Evolutionary conservation across 2,329 filamentous ascomycete genomes (phyloP).

Genomic region (Onygena corvina): DNA sequence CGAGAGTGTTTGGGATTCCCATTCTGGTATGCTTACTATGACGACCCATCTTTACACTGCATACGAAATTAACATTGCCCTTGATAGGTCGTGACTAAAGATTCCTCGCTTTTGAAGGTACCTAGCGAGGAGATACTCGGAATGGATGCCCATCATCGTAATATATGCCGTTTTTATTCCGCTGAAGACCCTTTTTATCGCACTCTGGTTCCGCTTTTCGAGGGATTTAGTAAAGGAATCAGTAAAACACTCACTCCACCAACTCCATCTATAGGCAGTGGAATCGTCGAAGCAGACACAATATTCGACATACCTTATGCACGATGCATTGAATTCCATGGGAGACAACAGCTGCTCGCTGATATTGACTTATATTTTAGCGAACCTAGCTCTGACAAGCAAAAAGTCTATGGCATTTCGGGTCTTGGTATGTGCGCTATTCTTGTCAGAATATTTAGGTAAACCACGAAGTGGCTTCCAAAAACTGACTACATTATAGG

Average conservation of each 20-base stretch:
- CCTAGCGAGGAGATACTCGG: slow-evolving; percentile 5
- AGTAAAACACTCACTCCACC: neutral
- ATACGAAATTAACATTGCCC: neutral
- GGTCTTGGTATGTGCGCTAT: slow-evolving; percentile 3
- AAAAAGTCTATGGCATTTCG: slow-evolving; percentile 6
- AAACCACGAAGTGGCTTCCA: too few relatives aligned
- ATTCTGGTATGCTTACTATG: neutral
- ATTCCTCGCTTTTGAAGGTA: slow-evolving; percentile 9
- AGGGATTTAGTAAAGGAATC: slow-evolving; percentile 5
- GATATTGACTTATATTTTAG: slow-evolving; percentile 3
- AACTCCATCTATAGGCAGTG: neutral
- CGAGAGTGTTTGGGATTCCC: neutral
- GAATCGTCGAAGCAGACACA: neutral
- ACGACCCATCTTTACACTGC: neutral
- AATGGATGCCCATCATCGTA: slow-evolving; percentile 9
- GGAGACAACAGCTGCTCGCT: slow-evolving; percentile 2
- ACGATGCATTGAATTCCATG: slow-evolving; percentile 6
- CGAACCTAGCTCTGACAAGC: neutral
- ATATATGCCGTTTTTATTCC: slow-evolving; percentile 11
- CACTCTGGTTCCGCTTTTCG: slow-evolving; percentile 4
- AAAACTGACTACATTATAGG: slow-evolving; percentile 2
- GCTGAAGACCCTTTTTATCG: slow-evolving; percentile 8
- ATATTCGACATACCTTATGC: slow-evolving; percentile 4
- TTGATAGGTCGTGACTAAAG: slow-evolving; percentile 6
- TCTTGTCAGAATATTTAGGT: neutral